phyloP scores from a whole-genome alignment of 768 basidiomycete species.

The Cyclocybe aegerita region DNA sequence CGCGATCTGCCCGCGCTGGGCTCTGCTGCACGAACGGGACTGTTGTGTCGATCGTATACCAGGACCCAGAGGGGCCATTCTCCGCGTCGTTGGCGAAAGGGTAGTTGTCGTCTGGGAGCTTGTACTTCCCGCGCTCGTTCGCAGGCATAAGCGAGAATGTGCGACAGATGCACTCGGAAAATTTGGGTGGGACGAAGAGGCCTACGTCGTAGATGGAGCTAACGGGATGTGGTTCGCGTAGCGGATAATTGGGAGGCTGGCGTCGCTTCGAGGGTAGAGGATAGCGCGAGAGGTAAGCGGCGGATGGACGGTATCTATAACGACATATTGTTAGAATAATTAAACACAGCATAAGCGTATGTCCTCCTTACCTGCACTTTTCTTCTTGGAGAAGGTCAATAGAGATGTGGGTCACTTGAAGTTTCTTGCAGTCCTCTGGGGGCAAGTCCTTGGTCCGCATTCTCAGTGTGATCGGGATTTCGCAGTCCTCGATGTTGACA shows the following conservation, averaged over 20 bases:
- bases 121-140: constrained; percentile 43
- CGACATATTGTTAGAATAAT: not conserved
- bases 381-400: constrained; percentile 66
- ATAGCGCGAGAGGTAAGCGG: constrained; percentile 41
- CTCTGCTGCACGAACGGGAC: constrained; percentile 45
- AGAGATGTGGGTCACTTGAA: constrained; percentile 57
- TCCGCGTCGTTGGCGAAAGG: constrained; percentile 44
- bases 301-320: constrained; percentile 40
- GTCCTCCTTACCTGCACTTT: constrained; percentile 53
- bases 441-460: constrained; percentile 56
- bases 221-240: constrained; percentile 57
- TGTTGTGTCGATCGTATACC: constrained; percentile 58
- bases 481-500: constrained; percentile 43
- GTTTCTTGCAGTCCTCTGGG: constrained; percentile 45
- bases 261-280: constrained; percentile 53
- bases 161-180: constrained; percentile 25
- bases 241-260: constrained; percentile 66
- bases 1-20: constrained; percentile 20
- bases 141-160: constrained; percentile 52
- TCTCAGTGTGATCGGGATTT: constrained; percentile 57
- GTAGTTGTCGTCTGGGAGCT: constrained; percentile 48
- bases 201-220: constrained; percentile 51
- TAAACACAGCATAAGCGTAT: not conserved
- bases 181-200: constrained; percentile 26
- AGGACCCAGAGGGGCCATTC: constrained; percentile 33